Evolutionary conservation across 2,329 filamentous ascomycete genomes (phyloP).

Genomic region (Biscogniauxia sp.): DNA sequence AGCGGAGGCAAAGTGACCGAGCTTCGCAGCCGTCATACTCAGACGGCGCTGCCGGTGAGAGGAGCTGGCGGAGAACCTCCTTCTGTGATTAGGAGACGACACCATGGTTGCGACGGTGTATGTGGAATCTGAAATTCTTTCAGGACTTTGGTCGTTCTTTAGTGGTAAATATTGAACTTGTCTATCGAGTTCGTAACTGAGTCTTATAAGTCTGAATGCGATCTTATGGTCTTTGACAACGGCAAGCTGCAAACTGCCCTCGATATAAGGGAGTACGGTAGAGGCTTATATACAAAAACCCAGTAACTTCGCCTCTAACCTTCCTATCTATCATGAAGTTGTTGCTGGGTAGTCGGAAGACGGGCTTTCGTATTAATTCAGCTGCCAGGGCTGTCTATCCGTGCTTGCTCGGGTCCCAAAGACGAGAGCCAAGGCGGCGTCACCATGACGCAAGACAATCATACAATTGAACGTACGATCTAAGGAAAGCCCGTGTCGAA

Average conservation of each 20-base stretch:
- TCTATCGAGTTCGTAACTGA: too few relatives aligned
- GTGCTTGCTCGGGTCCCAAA: neutral
- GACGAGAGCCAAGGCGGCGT: neutral
- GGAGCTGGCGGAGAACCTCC: constrained; percentile 19
- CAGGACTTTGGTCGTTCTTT: too few relatives aligned
- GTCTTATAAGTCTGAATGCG: too few relatives aligned
- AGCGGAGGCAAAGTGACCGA: constrained; percentile 39
- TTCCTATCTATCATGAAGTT: too few relatives aligned
- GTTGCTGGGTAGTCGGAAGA: neutral
- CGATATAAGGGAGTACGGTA: too few relatives aligned
- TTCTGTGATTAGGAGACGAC: constrained; percentile 11
- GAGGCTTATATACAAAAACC: too few relatives aligned
- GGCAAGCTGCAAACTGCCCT: too few relatives aligned
- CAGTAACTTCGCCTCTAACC: too few relatives aligned
- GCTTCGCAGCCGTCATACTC: constrained; percentile 17
- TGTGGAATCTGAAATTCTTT: too few relatives aligned
- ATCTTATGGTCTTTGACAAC: too few relatives aligned
- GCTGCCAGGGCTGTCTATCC: neutral
- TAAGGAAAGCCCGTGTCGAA: neutral
- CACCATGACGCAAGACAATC: neutral
- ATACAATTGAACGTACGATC: neutral
- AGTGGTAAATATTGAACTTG: too few relatives aligned
- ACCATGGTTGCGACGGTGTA: constrained; percentile 11
- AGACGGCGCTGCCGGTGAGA: constrained; percentile 19
- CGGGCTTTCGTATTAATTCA: constrained; percentile 1